A percentile compares a stretch with the other conserved stretches of the same genome.
Evolutionary conservation across 208 protist genomes (phyloP).

Genomic region (Trypanosoma boissoni): DNA sequence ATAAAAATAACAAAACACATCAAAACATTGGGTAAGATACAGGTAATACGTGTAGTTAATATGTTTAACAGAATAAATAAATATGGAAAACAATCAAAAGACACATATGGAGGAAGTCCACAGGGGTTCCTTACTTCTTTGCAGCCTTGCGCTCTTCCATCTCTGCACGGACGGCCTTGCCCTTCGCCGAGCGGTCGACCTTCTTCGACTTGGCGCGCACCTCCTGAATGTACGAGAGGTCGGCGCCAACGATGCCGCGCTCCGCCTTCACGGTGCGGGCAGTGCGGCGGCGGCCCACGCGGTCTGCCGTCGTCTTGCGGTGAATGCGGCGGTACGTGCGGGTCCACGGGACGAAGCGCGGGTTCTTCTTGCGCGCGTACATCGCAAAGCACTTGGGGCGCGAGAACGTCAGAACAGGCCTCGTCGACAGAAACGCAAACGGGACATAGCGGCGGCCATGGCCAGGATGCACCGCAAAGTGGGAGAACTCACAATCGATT

Average conservation of each 20-base stretch:
- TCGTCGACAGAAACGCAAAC: constrained; percentile 92
- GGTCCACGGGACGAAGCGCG: constrained; percentile 91
- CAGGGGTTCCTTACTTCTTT: constrained; percentile 66
- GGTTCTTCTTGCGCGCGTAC: constrained; percentile 95
- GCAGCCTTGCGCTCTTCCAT: constrained; percentile 88
- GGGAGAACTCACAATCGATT: constrained; percentile 92
- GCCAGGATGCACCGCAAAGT: constrained; percentile 92
- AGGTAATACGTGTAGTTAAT: constrained; percentile 8
- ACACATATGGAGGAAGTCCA: background rate
- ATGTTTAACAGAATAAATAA: constrained; percentile 19
- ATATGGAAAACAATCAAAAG: constrained; percentile 18
- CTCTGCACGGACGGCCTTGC: constrained; percentile 85
- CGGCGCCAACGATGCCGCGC: constrained; percentile 86
- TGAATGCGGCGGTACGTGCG: constrained; percentile 92
- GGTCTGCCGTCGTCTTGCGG: constrained; percentile 89
- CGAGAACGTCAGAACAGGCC: constrained; percentile 92
- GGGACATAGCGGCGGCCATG: constrained; percentile 93
- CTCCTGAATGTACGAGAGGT: constrained; percentile 89
- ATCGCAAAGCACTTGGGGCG: constrained; percentile 87
- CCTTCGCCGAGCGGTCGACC: constrained; percentile 87
- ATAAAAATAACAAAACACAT: constrained; percentile 9
- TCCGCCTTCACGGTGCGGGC: constrained; percentile 68
- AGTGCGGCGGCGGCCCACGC: constrained; percentile 77
- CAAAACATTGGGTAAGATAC: constrained; percentile 1
- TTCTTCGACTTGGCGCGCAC: constrained; percentile 65